A percentile compares a stretch with the other conserved stretches of the same genome.
Evolutionary conservation across 805 yeast species (phyloP).

Genomic region (Sungouiozyma intestinalis): DNA sequence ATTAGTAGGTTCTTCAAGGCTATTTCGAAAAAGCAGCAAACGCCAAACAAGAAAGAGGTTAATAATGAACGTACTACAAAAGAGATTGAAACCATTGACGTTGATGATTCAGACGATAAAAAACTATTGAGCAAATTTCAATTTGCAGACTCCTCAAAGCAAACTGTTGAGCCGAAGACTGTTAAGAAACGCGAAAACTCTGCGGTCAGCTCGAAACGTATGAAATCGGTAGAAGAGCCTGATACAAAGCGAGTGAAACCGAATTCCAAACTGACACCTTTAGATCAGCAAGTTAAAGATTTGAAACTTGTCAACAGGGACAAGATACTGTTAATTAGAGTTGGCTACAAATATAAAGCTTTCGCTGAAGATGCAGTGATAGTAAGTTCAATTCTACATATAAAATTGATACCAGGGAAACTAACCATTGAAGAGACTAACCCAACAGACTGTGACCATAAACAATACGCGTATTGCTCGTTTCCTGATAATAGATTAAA

Average conservation of each 20-base stretch:
- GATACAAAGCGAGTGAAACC: not conserved
- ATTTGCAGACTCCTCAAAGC: too few species aligned
- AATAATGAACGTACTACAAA: not conserved
- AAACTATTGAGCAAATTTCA: not conserved
- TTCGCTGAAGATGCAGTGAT: conserved; percentile 74
- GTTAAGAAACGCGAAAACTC: not conserved
- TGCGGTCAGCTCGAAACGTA: not conserved
- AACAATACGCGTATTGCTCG: conserved; percentile 69
- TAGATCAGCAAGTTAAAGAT: conserved; percentile 67
- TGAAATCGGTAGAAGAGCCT: not conserved
- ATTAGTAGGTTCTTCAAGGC: conserved; percentile 25
- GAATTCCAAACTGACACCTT: conserved; percentile 44
- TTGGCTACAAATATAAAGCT: conserved; percentile 85
- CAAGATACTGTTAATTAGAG: conserved; percentile 70
- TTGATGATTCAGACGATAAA: not conserved
- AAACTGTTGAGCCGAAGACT: too few species aligned
- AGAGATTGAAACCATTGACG: not conserved
- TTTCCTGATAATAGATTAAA: conserved; percentile 73
- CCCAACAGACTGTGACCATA: conserved; percentile 39
- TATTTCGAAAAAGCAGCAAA: conserved; percentile 1
- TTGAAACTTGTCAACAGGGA: conserved; percentile 53
- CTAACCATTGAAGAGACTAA: conserved; percentile 40
- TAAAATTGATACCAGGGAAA: conserved; percentile 66
- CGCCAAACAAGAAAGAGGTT: not conserved
- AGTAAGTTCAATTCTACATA: conserved; percentile 57